Conservation (phyloP, 2,329 filamentous ascomycete species). For the Pseudopithomyces chartarum region DNA sequence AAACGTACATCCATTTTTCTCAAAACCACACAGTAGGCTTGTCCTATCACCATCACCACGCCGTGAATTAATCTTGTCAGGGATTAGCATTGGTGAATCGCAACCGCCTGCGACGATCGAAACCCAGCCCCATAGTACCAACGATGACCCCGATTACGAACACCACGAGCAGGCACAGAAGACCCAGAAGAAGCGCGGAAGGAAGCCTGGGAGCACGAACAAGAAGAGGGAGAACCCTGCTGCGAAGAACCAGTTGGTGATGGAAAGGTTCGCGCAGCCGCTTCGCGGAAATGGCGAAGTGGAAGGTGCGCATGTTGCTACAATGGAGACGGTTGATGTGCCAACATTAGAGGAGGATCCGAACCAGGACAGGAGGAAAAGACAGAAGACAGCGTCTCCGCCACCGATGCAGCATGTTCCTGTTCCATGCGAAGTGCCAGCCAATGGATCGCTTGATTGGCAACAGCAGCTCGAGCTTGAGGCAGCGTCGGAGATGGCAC, state of each 20-base stretch:
- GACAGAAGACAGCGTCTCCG: constrained; percentile 44
- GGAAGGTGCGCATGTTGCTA: not conserved
- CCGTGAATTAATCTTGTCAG: constrained; percentile 15
- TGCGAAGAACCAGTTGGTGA: constrained; percentile 27
- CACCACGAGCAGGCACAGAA: constrained; percentile 21
- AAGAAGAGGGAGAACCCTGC: constrained; percentile 14
- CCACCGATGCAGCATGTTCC: not conserved
- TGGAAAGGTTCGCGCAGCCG: constrained; percentile 31
- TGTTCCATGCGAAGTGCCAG: not conserved
- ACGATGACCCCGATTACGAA: constrained; percentile 27
- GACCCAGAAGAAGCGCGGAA: constrained; percentile 29
- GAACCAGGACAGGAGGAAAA: constrained; percentile 41
- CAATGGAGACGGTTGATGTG: constrained; percentile 6
- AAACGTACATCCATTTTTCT: constrained; percentile 47
- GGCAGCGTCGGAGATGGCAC: constrained; percentile 14
- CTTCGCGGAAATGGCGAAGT: not conserved
- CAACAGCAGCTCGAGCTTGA: constrained; percentile 35
- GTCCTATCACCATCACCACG: too few species aligned
- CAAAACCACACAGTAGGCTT: constrained; percentile 33
- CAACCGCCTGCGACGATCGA: constrained; percentile 9
- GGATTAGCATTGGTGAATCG: constrained; percentile 15
- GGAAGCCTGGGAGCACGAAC: constrained; percentile 23
- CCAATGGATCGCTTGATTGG: constrained; percentile 23
- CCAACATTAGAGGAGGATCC: constrained; percentile 33
- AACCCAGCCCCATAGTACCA: constrained; percentile 12